A percentile compares a stretch with the other conserved stretches of the same genome.
phyloP scores from a whole-genome alignment of 192 early-diverging fungal genomes.

The Ambispora gerdemannii region DNA sequence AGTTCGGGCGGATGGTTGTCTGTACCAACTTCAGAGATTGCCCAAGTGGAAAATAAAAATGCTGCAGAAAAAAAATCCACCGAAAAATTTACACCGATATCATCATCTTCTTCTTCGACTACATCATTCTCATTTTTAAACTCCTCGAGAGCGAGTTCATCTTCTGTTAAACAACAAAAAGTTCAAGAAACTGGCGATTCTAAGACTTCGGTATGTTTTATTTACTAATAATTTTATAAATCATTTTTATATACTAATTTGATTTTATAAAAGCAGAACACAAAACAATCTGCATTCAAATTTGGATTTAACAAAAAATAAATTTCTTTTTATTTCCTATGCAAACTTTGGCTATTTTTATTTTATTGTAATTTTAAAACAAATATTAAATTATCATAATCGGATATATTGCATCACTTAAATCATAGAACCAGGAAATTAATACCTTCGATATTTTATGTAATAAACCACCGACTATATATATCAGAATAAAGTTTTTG shows the following conservation, averaged over 20 bases:
- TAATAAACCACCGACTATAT: no score
- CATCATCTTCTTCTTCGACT: neutral
- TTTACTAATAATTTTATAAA: neutral
- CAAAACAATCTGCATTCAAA: neutral
- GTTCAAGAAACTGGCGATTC: neutral
- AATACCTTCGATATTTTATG: no score
- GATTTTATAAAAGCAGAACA: neutral
- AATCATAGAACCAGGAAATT: no score
- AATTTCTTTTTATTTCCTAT: neutral
- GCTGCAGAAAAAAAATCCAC: neutral
- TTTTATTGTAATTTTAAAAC: no score
- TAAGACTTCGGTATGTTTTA: neutral
- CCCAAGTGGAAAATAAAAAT: neutral
- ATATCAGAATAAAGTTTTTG: no score
- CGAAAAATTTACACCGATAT: neutral
- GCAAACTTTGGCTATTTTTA: no score
- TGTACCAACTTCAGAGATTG: no score
- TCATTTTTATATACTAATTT: neutral
- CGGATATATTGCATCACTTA: no score
- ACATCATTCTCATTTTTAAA: neutral
- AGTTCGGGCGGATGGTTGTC: no score
- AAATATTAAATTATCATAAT: no score
- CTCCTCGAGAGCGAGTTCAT: neutral
- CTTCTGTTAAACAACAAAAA: neutral
- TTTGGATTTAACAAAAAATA: slow-evolving; percentile 9